A percentile compares a stretch with the other conserved stretches of the same genome.
Conservation (phyloP, 2,329 filamentous ascomycete species). For the Scopulariopsis brevicaulis region DNA sequence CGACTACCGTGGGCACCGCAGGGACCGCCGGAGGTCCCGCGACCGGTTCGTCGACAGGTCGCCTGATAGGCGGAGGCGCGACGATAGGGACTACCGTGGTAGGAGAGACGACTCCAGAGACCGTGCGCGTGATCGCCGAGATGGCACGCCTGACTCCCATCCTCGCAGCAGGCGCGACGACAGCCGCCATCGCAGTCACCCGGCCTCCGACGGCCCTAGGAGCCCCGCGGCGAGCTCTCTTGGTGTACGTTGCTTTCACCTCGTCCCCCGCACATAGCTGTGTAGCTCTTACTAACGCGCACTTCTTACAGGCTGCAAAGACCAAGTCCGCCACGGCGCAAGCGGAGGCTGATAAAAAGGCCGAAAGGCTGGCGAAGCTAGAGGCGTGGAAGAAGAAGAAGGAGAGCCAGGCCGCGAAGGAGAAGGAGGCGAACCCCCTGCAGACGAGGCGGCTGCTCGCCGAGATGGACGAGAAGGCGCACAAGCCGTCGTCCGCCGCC, state of each 20-base stretch:
- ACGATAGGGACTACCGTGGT: constrained; percentile 44
- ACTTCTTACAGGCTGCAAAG: constrained; percentile 37
- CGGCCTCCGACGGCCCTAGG: constrained; percentile 33
- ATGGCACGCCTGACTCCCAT: constrained; percentile 61
- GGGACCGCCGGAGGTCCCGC: constrained; percentile 55
- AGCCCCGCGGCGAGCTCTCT: constrained; percentile 25
- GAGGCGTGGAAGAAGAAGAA: constrained; percentile 91
- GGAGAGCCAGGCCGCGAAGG: constrained; percentile 62
- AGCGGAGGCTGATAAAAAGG: constrained; percentile 65
- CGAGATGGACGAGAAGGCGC: constrained; percentile 62
- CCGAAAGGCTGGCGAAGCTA: constrained; percentile 68
- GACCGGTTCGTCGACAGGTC: constrained; percentile 48
- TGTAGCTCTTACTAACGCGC: constrained; percentile 11
- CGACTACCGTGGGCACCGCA: constrained; percentile 42
- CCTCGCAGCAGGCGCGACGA: constrained; percentile 56
- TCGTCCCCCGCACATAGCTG: background rate
- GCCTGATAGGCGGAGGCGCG: constrained; percentile 51
- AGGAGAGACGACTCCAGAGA: constrained; percentile 68
- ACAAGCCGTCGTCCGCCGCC: constrained; percentile 24
- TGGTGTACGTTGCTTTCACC: constrained; percentile 39
- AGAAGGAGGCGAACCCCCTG: constrained; percentile 54
- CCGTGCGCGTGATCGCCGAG: constrained; percentile 49
- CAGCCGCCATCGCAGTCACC: constrained; percentile 40
- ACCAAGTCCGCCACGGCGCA: constrained; percentile 28
- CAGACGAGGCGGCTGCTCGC: constrained; percentile 57